Base-by-base conservation (phyloP, 2,329 filamentous ascomycete genomes). In the Aureobasidium sp. region DNA sequence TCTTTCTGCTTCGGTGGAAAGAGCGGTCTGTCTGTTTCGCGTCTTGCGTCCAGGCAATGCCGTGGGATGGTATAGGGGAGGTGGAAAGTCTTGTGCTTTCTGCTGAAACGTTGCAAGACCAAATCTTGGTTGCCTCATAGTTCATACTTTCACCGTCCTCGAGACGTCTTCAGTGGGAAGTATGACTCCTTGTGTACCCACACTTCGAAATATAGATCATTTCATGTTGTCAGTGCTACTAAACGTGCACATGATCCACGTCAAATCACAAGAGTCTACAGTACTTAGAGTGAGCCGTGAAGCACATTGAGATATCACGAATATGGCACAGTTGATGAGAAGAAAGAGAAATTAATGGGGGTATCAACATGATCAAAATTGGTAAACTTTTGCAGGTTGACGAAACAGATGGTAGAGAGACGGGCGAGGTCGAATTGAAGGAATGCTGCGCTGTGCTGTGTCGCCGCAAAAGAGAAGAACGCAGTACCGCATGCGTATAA, bases 121-220 rank as follows among this genome's bases (percentile, higher is more conserved):
- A 48, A 63, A 36, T 23, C 26, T 27, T n/a, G 50, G 59, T 47
- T 53, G 53, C 62, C 55, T 63, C 62, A 63, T 63, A 63, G 62
- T 63, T 63, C 62, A 60, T 58, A 60, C 46, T 53, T 60, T 63
- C 46, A 51, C 46, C 47, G 60, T 63, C 62, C 48, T 60, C 37
- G 42, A 58, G 53, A 63, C 37, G 20, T 20, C 29, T 47, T 63
- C 55, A 48, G 53, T 58, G 62, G 62, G 32, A 58, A 53, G 47
- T 53, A 57, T 63, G 62, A 63, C 62, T 63, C 62, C 62, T 59
- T 63, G 62, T 58, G 62, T 55, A 63, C 62, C 46, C 20, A 63
- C 56, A 63, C 12, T 37, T 27, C 13, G 26, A 32, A 5, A 23
- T 23, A 20, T 20, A 20, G 20, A 20, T 20, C 20, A 20, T 20